A percentile compares a stretch with the other conserved stretches of the same genome.
phyloP scores from a whole-genome alignment of 176 grass and related monocot genomes.

The Eragrostis nindensis region DNA sequence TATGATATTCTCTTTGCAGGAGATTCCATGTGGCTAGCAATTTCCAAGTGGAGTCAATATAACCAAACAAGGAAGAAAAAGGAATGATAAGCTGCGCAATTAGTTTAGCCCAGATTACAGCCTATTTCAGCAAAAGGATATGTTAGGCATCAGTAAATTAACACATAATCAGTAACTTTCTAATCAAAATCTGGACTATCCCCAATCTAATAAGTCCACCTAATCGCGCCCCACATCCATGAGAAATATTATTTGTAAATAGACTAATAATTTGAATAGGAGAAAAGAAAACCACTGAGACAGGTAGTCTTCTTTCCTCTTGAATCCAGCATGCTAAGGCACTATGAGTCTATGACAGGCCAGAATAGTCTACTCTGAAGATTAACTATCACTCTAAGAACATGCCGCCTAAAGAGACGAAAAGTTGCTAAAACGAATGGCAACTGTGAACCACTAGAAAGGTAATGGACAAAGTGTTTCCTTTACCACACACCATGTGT shows the following conservation, averaged over 20 bases:
- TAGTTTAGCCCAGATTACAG: background rate
- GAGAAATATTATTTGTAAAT: background rate
- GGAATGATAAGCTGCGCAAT: background rate
- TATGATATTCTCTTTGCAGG: slow-evolving; percentile 80
- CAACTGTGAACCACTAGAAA: background rate
- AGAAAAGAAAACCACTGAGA: background rate
- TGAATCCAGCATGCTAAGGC: background rate
- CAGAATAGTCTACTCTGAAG: background rate
- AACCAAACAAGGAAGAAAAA: slow-evolving; percentile 14
- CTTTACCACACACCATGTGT: background rate
- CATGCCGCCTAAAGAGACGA: no score
- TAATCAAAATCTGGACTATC: background rate
- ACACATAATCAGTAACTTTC: background rate
- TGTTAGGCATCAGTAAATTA: background rate
- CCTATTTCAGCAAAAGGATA: slow-evolving; percentile 22
- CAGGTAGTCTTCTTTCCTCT: background rate
- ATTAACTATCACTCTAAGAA: background rate
- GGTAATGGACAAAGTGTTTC: background rate
- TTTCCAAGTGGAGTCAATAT: slow-evolving; percentile 4
- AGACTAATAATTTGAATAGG: background rate
- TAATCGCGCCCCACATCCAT: background rate
- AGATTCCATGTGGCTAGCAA: slow-evolving; percentile 82
- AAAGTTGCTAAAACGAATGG: background rate
- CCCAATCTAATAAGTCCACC: no score
- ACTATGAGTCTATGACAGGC: background rate